Evolutionary conservation across 768 basidiomycete genomes (phyloP), one percentile per base, ranked within the genome.

Genomic region (Mycena indigotica): DNA sequence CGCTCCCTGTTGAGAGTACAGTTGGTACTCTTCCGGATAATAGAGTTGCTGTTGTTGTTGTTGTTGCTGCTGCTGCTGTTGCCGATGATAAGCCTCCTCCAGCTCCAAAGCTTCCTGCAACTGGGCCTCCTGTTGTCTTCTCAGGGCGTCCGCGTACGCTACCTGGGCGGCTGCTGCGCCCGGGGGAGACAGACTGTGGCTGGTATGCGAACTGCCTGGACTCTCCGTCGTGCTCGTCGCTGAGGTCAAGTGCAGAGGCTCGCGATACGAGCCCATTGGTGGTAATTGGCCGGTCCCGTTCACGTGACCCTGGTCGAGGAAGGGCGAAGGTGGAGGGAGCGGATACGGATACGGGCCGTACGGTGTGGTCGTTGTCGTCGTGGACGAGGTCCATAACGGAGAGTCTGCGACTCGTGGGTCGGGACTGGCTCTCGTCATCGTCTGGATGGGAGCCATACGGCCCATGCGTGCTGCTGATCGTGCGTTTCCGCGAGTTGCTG

Each of bases 331-430:
- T 70, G 75, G n/a, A n/a, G n/a, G n/a, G n/a, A n/a, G 80, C 73
- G 63, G 77, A 75, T 59, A 78, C 74, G 58, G 79, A 79, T 65
- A 69, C 69, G 51, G 77, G 79, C 28, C 76, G 72, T 69, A 41
- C 38, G 40, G 25, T 41, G 25, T 10, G 28, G 40, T 28, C 48
- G 19, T 5, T 12, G 56, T 26, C 70, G 77, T 88, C 88, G 81
- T 91, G 90, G 83, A 89, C 91, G 81, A 92, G 87, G 65, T 92
- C 90, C 88, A 91, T 83, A 81, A 92, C 86, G 72, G 86, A 80
- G 82, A 92, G 84, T 59, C 90, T 76, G 65, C 90, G 82, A 75
- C 87, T 89, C 68, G 88, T 85, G 61, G 90, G 90, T 66, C 90
- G 80, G 66, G 87, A 89, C 63, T 89, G 88, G 62, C 80, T 69